Base-by-base conservation (phyloP, 306 rosid genomes). In the Leucaena leucocephala region DNA sequence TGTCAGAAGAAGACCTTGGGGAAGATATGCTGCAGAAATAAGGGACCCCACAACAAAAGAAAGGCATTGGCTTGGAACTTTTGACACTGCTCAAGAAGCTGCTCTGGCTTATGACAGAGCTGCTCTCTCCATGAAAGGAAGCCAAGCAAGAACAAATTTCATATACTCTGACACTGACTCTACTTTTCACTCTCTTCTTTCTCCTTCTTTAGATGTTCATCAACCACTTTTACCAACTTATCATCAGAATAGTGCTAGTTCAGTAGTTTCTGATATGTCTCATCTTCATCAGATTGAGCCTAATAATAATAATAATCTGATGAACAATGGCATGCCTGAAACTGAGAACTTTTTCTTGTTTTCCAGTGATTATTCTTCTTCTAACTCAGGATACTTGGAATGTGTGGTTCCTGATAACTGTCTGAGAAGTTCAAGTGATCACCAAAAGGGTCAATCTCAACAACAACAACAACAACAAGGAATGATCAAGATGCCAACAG, bases 81-180 rank as follows among this genome's bases (percentile, higher is more conserved):
- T 96, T 81, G 99, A 96, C 85, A 96, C 99, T 83, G 99, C 99
- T 33, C 93, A 93, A 80, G 99, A 96, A 85, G 99, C 99, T n/a
- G 99, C 99, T 77, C 88, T 96, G 78, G 99, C 99, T 87, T 96
- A 96, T 91, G 99, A 96, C 82, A 89, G 97, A 82, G 99, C 99
- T 78, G 99, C 99, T 77, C 78, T 96, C 19, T 93, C 98, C 86
- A 96, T 96, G 90, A 96, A 96, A 85, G 99, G 99, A 75, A 85
- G 81, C 12, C 98, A 96, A 85, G 98, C 99, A 43, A 89, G 99
- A 83, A 96, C 99, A 49, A 96, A 96, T 79, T 96, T 96, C 75
- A 80, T 96, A 57, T 96, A 96, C 87, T 71, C 98, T 81, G 90
- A 94, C 70, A 89, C 86, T 74, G 76, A 90, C 27, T 0, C 27